Percentiles rank a stretch among this genome's conserved stretches.
Evolutionary conservation across 768 basidiomycete species (phyloP).

Genomic region (Leccinum disarticulatum): DNA sequence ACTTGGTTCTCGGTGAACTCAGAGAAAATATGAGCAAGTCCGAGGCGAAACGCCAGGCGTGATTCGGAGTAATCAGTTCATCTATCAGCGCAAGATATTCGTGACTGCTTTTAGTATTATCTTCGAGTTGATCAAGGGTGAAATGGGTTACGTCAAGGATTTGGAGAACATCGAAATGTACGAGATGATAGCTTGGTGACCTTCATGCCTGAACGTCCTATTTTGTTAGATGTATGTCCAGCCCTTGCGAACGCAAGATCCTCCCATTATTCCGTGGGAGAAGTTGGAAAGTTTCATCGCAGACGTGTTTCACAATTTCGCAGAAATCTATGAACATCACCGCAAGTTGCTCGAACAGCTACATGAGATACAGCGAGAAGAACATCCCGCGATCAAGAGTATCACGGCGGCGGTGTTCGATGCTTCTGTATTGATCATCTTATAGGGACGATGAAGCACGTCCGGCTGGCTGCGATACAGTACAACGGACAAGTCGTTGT

Average conservation of each 20-base stretch:
- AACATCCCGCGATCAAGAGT: constrained; percentile 75
- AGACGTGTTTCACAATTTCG: constrained; percentile 89
- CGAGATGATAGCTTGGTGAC: constrained; percentile 20
- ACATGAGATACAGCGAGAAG: constrained; percentile 84
- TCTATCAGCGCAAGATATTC: background rate
- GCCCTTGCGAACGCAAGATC: constrained; percentile 68
- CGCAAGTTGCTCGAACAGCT: constrained; percentile 74
- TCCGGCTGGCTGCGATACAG: no score
- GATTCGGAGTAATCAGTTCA: constrained; percentile 35
- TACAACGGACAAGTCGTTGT: no score
- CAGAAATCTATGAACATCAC: constrained; percentile 73
- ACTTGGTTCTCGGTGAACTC: constrained; percentile 71
- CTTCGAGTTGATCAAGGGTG: constrained; percentile 92
- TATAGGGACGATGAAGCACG: no score
- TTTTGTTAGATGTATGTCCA: constrained; percentile 71
- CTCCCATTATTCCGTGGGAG: constrained; percentile 74
- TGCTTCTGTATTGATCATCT: no score
- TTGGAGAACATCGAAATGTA: constrained; percentile 83
- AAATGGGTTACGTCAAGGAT: constrained; percentile 94
- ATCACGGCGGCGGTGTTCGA: constrained; percentile 85
- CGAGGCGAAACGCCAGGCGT: constrained; percentile 85
- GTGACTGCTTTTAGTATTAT: constrained; percentile 60
- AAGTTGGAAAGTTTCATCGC: constrained; percentile 73
- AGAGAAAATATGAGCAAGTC: constrained; percentile 62
- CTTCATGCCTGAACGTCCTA: constrained; percentile 4